Evolutionary conservation across 768 basidiomycete genomes (phyloP).

Genomic region (Tulasnella calospora): DNA sequence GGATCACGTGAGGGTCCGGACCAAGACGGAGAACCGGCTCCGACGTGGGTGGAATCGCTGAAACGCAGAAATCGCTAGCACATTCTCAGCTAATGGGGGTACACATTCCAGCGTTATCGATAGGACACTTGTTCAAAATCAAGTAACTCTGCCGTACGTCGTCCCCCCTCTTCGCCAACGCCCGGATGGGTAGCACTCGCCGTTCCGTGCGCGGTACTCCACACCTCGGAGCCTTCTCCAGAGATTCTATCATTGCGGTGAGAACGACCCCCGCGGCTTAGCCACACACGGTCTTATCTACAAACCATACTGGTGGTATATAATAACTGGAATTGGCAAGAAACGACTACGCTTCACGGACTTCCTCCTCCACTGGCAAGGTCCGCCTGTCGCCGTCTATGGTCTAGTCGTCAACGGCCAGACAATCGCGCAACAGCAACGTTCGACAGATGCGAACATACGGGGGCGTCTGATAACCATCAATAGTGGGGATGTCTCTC

Average conservation of each 20-base stretch:
- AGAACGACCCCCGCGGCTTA: neutral
- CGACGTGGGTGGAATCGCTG: neutral
- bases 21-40: neutral
- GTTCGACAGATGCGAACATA: neutral
- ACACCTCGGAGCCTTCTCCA: constrained; percentile 2
- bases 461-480: neutral
- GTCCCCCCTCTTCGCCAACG: neutral
- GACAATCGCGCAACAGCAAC: neutral
- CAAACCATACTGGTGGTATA: neutral
- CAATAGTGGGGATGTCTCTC: constrained; percentile 10
- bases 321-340: neutral
- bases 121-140: neutral
- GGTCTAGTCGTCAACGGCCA: neutral
- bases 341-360: neutral
- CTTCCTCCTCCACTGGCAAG: neutral
- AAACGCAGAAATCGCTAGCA: neutral
- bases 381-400: neutral
- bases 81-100: neutral
- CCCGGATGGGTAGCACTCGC: neutral
- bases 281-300: constrained; percentile 2
- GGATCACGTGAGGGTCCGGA: neutral
- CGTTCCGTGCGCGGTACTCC: neutral
- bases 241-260: neutral
- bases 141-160: neutral
- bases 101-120: neutral